These are phyloP conservation scores for Clarkia xantiana DNA, from an alignment of 345 rosid species.

Conservation along the genomic window DNA sequence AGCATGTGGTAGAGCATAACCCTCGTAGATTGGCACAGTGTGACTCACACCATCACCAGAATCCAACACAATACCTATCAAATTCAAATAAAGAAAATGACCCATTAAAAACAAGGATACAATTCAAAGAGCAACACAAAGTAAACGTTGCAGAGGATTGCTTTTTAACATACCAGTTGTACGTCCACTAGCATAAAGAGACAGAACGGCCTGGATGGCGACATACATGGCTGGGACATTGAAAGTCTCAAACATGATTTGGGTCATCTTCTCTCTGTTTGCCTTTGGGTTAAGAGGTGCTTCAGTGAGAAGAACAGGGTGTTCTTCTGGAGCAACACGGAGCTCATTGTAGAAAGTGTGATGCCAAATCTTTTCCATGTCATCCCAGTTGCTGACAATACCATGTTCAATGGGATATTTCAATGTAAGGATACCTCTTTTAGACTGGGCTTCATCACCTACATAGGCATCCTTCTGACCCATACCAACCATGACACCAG, in stretches of 20 bases:
- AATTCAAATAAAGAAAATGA: not conserved
- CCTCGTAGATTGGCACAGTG: constrained; percentile 49
- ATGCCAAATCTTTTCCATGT: constrained; percentile 66
- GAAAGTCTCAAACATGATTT: constrained; percentile 57
- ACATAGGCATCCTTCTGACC: constrained; percentile 60
- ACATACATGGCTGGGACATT: constrained; percentile 52
- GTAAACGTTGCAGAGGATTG: too few species aligned
- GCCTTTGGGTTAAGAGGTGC: constrained; percentile 51
- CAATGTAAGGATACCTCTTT: constrained; percentile 57
- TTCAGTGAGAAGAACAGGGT: constrained; percentile 42
- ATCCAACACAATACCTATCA: constrained; percentile 43
- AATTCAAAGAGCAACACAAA: not conserved
- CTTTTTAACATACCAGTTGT: constrained; percentile 22
- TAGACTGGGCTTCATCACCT: constrained; percentile 57
- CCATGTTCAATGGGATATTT: constrained; percentile 59
- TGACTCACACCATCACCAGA: constrained; percentile 60
- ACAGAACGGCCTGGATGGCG: constrained; percentile 43
- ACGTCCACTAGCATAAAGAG: constrained; percentile 45
- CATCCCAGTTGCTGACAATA: constrained; percentile 63
- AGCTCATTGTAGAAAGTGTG: constrained; percentile 59
- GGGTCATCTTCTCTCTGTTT: constrained; percentile 54
- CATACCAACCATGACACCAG: constrained; percentile 67
- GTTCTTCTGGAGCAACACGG: constrained; percentile 50
- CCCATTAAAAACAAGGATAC: not conserved
- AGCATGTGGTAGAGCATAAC: constrained; percentile 46